These are phyloP conservation scores for Aurifilum marmelostoma DNA, from an alignment of 2,329 filamentous ascomycete genomes.

Conservation along the genomic window DNA sequence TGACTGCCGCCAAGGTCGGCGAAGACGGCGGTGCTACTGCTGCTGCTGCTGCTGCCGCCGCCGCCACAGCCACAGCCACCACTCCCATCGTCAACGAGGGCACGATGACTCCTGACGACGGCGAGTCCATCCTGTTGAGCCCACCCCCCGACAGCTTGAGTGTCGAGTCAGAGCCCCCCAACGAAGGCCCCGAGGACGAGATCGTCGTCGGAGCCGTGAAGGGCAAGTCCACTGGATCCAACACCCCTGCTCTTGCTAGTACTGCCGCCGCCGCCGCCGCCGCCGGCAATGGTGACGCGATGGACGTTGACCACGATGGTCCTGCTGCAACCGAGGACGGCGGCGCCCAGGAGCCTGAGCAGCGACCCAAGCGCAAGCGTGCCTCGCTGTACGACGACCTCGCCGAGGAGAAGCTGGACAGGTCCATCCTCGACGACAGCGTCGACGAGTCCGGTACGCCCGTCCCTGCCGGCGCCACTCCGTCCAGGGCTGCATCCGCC, in stretches of 20 bases:
- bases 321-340: not conserved
- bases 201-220: conserved; percentile 53
- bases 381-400: conserved; percentile 53
- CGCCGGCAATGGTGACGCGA: conserved; percentile 39
- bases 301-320: conserved; percentile 12
- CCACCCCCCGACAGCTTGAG: conserved; percentile 46
- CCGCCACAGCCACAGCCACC: not conserved
- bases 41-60: not conserved
- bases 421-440: conserved; percentile 38
- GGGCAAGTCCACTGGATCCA: conserved; percentile 44
- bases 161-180: conserved; percentile 37
- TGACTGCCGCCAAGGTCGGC: conserved; percentile 38
- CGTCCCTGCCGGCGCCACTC: conserved; percentile 10
- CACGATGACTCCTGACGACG: conserved; percentile 42
- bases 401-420: conserved; percentile 52
- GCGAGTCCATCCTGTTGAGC: conserved; percentile 50
- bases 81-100: conserved; percentile 40
- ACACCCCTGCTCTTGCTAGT: conserved; percentile 40
- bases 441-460: conserved; percentile 32
- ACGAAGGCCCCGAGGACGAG: conserved; percentile 52
- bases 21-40: not conserved
- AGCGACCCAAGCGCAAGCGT: conserved; percentile 61
- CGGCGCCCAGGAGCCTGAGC: conserved; percentile 1
- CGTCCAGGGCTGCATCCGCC: not conserved
- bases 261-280: conserved; percentile 37